Percentiles rank a stretch among this genome's conserved stretches.
These are phyloP conservation scores for Aspergillus pseudoglaucus DNA, from an alignment of 2,329 filamentous ascomycete genomes.

Conservation along the genomic window DNA sequence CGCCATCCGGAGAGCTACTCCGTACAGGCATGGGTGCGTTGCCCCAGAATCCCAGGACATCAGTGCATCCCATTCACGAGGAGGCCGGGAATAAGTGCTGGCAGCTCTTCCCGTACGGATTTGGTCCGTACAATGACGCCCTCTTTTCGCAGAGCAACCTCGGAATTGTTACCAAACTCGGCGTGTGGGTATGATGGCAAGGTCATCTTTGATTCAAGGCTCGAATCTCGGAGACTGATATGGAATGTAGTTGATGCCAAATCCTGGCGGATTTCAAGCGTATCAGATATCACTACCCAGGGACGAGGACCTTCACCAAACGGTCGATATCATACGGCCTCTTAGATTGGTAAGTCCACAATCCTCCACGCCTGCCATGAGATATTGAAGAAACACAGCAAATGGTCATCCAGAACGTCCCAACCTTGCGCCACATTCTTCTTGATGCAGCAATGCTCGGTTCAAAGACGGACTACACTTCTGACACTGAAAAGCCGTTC, in stretches of 20 bases:
- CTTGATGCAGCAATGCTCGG: slow-evolving; percentile 43
- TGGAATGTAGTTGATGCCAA: slow-evolving; percentile 42
- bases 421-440: slow-evolving; percentile 40
- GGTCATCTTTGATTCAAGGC: not conserved
- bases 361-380: not conserved
- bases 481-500: slow-evolving; percentile 22
- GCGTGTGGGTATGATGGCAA: slow-evolving; percentile 31
- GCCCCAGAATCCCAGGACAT: not conserved
- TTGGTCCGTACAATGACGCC: slow-evolving; percentile 36
- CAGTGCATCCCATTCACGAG: not conserved
- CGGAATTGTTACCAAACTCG: slow-evolving; percentile 52
- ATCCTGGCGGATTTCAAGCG: slow-evolving; percentile 44
- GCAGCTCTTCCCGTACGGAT: slow-evolving; percentile 40
- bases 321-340: slow-evolving; percentile 35
- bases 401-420: slow-evolving; percentile 45
- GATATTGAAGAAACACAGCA: not conserved
- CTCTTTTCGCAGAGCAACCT: slow-evolving; percentile 49
- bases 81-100: slow-evolving; percentile 26
- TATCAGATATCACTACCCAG: slow-evolving; percentile 41
- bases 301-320: slow-evolving; percentile 42
- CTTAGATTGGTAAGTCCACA: slow-evolving; percentile 13
- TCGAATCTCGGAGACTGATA: not conserved
- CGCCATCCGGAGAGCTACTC: slow-evolving; percentile 41
- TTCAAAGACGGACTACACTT: slow-evolving; percentile 26
- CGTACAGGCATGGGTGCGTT: slow-evolving; percentile 44